These are phyloP conservation scores for Colletotrichum plurivorum DNA, from an alignment of 2,329 filamentous ascomycete genomes.

Conservation along the genomic window DNA sequence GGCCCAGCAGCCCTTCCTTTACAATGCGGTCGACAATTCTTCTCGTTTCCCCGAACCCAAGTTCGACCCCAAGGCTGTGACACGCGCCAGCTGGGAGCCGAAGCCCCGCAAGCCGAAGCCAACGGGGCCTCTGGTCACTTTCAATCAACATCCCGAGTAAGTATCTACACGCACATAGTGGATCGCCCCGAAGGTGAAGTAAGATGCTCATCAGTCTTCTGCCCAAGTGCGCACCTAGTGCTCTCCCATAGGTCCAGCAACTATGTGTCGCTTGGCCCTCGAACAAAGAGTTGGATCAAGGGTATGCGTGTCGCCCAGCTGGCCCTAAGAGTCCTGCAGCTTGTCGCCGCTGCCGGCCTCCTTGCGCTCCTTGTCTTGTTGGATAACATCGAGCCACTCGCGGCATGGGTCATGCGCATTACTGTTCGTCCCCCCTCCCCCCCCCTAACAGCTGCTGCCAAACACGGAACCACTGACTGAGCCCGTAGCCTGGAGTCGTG, in stretches of 20 bases:
- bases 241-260: constrained; percentile 73
- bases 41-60: constrained; percentile 65
- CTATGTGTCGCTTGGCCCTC: constrained; percentile 76
- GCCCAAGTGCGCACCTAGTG: constrained; percentile 70
- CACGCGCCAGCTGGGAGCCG: constrained; percentile 81
- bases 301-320: constrained; percentile 79
- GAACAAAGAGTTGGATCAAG: constrained; percentile 80
- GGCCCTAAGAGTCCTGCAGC: constrained; percentile 73
- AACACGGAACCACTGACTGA: constrained; percentile 37
- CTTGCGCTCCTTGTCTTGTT: constrained; percentile 85
- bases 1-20: constrained; percentile 76
- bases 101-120: constrained; percentile 74
- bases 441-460: not conserved
- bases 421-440: constrained; percentile 65
- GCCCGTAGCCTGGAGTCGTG: constrained; percentile 79
- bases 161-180: constrained; percentile 46
- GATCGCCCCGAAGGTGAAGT: not conserved
- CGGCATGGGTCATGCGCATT: constrained; percentile 83
- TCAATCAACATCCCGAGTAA: constrained; percentile 91
- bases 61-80: constrained; percentile 92
- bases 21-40: constrained; percentile 69
- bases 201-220: constrained; percentile 13
- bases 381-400: constrained; percentile 72
- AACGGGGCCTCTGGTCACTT: constrained; percentile 82
- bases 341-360: constrained; percentile 79